phyloP scores from a whole-genome alignment of 352 stramenopile species.

The Globisporangium viniferum region DNA sequence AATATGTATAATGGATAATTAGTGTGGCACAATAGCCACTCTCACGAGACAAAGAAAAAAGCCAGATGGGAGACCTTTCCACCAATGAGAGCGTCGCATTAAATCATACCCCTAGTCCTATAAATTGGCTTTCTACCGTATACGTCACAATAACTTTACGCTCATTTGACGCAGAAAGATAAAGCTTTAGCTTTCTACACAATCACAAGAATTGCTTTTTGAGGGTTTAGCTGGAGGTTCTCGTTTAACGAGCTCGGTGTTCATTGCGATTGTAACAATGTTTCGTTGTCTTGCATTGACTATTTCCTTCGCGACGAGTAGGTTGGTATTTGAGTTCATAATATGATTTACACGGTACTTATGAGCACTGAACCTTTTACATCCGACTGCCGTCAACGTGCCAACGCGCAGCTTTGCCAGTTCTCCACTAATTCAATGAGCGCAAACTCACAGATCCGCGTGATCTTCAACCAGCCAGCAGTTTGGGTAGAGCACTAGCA shows the following conservation, averaged over 20 bases:
- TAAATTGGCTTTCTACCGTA: background rate
- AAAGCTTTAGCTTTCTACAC: too few species aligned
- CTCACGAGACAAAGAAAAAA: constrained; percentile 1
- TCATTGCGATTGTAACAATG: too few species aligned
- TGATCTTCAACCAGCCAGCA: background rate
- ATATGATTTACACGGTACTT: background rate
- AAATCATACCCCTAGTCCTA: background rate
- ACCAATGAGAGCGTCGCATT: background rate
- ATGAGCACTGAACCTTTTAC: background rate
- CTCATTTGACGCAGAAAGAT: background rate
- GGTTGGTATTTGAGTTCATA: background rate
- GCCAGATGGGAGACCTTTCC: background rate
- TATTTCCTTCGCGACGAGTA: background rate
- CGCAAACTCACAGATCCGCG: background rate
- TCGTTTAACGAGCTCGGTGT: too few species aligned
- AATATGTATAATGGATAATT: background rate
- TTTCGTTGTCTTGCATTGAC: too few species aligned
- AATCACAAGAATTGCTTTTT: too few species aligned
- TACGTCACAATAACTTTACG: background rate
- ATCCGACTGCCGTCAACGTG: background rate
- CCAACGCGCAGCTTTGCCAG: background rate
- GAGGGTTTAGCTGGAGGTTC: too few species aligned
- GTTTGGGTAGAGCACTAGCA: background rate
- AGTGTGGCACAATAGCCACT: background rate
- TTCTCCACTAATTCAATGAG: background rate